Evolutionary conservation across 2,329 filamentous ascomycete genomes (phyloP).

Genomic region (Phialophora verrucosa): DNA sequence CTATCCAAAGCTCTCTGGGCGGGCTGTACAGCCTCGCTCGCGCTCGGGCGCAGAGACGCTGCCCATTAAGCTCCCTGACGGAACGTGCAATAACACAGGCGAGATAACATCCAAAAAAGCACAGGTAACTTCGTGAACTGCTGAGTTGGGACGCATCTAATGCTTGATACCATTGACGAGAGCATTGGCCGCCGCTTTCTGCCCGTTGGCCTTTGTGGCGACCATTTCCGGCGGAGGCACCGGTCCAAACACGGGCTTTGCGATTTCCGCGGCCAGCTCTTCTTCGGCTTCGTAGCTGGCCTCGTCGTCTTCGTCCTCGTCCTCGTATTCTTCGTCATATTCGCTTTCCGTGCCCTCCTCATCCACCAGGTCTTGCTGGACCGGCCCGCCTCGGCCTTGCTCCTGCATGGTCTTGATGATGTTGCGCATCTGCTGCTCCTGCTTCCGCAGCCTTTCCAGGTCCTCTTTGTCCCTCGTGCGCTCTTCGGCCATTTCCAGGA

Average conservation of each 20-base stretch:
- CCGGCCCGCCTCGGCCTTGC: constrained; percentile 78
- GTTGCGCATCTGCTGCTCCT: constrained; percentile 88
- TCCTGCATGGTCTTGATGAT: constrained; percentile 97
- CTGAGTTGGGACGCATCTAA: constrained; percentile 20
- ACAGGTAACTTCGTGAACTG: not conserved
- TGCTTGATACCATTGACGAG: constrained; percentile 51
- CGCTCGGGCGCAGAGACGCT: not conserved
- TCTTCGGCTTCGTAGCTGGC: constrained; percentile 66
- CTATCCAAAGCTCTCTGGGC: not conserved
- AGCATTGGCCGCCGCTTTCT: constrained; percentile 46
- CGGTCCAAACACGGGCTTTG: constrained; percentile 55
- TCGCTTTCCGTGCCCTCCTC: constrained; percentile 57
- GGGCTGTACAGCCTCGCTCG: not conserved
- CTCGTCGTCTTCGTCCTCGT: constrained; percentile 63
- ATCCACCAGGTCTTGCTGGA: constrained; percentile 59
- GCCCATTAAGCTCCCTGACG: not conserved
- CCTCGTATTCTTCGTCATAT: constrained; percentile 63
- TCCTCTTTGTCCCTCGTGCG: constrained; percentile 76
- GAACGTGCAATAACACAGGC: not conserved
- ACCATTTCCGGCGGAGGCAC: constrained; percentile 59
- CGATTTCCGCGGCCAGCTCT: constrained; percentile 49
- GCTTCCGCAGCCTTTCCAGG: constrained; percentile 78
- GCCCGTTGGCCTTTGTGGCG: constrained; percentile 54
- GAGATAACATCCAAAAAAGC: not conserved
- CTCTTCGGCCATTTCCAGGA: constrained; percentile 96